These are phyloP conservation scores for Stagonosporopsis vannaccii DNA, from an alignment of 2,329 filamentous ascomycete genomes.

Conservation along the genomic window DNA sequence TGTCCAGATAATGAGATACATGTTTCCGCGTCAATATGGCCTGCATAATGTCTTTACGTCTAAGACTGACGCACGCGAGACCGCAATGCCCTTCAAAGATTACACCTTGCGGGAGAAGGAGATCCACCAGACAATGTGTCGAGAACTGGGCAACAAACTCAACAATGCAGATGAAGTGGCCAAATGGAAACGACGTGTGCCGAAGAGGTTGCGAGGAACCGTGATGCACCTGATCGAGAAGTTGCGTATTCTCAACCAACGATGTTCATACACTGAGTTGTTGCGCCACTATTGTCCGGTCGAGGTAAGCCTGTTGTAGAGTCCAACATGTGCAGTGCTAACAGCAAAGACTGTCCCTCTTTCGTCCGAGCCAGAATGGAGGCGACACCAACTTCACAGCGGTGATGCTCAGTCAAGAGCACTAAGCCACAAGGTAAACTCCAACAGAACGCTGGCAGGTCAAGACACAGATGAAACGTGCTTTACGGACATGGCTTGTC, in stretches of 20 bases:
- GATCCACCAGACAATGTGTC: constrained; percentile 58
- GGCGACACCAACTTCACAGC: constrained; percentile 30
- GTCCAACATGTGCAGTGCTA: constrained; percentile 12
- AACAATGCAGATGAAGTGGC: constrained; percentile 25
- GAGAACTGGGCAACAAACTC: constrained; percentile 23
- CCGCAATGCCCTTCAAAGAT: constrained; percentile 78
- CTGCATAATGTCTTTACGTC: constrained; percentile 93
- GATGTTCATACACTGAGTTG: constrained; percentile 81
- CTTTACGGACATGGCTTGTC: constrained; percentile 73
- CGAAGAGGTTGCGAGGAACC: constrained; percentile 73
- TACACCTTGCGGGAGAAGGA: constrained; percentile 88
- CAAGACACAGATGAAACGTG: constrained; percentile 23
- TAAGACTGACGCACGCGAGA: constrained; percentile 68
- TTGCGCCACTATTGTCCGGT: constrained; percentile 83
- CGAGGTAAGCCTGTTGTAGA: constrained; percentile 25
- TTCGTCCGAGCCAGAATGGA: constrained; percentile 38
- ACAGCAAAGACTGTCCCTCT: constrained; percentile 34
- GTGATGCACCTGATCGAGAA: constrained; percentile 67
- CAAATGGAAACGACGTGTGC: constrained; percentile 55
- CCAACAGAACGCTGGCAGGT: not conserved
- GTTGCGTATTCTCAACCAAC: constrained; percentile 73
- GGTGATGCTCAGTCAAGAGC: constrained; percentile 10
- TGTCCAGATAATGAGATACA: constrained; percentile 82
- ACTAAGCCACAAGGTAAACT: constrained; percentile 13
- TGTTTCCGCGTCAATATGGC: constrained; percentile 90